phyloP scores from a whole-genome alignment of 116 monocot species.

The Papilionanthe hybrid region DNA sequence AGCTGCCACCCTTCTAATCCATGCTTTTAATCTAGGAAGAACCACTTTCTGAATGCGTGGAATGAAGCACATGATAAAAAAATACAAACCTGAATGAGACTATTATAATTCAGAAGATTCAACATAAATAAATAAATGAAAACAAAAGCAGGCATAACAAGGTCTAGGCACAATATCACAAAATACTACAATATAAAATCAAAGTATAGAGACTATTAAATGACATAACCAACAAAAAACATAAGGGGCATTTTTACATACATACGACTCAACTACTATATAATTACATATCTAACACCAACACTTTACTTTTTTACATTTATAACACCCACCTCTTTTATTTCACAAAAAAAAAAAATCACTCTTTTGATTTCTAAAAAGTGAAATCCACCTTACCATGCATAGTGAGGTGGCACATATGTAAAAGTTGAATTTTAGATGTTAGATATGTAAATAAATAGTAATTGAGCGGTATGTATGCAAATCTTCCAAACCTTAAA shows the following conservation, averaged over 20 bases:
- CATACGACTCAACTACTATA: too few species aligned
- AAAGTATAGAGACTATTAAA: background rate
- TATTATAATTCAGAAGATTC: background rate
- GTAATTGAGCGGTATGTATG: too few species aligned
- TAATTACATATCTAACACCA: too few species aligned
- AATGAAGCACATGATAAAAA: slow-evolving; percentile 1
- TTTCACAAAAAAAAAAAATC: too few species aligned
- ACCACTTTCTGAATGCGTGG: slow-evolving; percentile 39
- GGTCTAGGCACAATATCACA: background rate
- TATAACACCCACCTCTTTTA: too few species aligned
- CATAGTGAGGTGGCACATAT: too few species aligned
- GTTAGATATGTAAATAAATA: too few species aligned
- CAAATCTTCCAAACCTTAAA: slow-evolving; percentile 50
- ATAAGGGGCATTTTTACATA: slow-evolving; percentile 40
- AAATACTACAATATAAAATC: background rate
- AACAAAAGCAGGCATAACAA: background rate
- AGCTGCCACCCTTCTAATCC: slow-evolving; percentile 56
- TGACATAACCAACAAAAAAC: slow-evolving; percentile 28
- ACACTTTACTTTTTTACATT: too few species aligned
- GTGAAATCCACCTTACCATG: too few species aligned
- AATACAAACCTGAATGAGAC: background rate
- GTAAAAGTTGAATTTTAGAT: too few species aligned
- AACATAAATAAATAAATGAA: background rate
- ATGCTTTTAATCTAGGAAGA: slow-evolving; percentile 71
- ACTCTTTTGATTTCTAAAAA: too few species aligned